Percentiles rank a stretch among this genome's conserved stretches.
Evolutionary conservation across 1,139 yeast species (phyloP).

Genomic region (Yamadazyma jaroonii): DNA sequence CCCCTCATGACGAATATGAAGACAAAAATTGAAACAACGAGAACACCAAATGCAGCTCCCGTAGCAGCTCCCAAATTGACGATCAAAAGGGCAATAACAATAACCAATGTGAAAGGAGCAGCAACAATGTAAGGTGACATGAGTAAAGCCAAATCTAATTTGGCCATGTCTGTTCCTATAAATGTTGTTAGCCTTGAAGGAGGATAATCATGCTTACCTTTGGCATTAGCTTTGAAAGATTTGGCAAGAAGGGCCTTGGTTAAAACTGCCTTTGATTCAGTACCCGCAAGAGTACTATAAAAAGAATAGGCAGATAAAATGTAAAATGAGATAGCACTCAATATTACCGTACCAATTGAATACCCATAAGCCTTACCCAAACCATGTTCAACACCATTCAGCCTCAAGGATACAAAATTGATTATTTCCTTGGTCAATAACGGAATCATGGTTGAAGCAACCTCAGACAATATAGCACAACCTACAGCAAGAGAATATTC

Average conservation of each 20-base stretch:
- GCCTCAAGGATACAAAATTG: conserved; percentile 23
- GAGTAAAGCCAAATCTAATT: conserved; percentile 34
- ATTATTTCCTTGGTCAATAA: conserved; percentile 29
- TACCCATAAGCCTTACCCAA: conserved; percentile 39
- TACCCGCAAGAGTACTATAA: conserved; percentile 46
- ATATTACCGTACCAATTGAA: conserved; percentile 27
- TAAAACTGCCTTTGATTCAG: conserved; percentile 62
- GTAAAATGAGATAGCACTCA: conserved; percentile 19
- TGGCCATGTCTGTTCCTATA: conserved; percentile 36
- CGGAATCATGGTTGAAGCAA: conserved; percentile 24
- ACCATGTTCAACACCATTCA: conserved; percentile 21
- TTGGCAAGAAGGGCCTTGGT: conserved; percentile 67
- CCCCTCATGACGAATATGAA: conserved; percentile 22
- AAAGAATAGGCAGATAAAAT: conserved; percentile 17
- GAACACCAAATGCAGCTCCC: conserved; percentile 29
- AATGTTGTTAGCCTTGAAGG: conserved; percentile 64
- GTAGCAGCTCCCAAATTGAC: conserved; percentile 33
- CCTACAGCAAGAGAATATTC: conserved; percentile 23
- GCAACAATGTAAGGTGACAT: conserved; percentile 27
- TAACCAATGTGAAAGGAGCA: conserved; percentile 28
- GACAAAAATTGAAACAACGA: conserved; percentile 21
- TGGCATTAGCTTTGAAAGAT: conserved; percentile 58
- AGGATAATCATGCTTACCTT: conserved; percentile 58
- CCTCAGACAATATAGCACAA: conserved; percentile 20
- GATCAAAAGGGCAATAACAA: conserved; percentile 30